These are phyloP conservation scores for Lepidopterella palustris DNA, from an alignment of 495 filamentous ascomycete species.

Conservation along the genomic window DNA sequence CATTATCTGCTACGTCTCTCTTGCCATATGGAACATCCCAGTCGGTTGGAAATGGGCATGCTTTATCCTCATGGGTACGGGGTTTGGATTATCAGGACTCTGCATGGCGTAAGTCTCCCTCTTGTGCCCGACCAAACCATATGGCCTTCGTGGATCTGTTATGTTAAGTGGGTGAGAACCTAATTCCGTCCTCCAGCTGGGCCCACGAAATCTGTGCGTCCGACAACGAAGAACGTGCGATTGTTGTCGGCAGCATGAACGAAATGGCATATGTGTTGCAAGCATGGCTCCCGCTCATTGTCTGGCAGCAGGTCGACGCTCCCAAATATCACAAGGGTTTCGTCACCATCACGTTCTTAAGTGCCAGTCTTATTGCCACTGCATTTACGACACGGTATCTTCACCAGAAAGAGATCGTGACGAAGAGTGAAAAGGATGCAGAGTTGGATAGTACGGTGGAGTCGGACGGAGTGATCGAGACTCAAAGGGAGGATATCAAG, in stretches of 20 bases:
- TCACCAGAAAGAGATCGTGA: slow-evolving; percentile 26
- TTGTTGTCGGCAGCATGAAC: slow-evolving; percentile 49
- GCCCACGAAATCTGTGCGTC: slow-evolving; percentile 49
- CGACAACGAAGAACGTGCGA: slow-evolving; percentile 50
- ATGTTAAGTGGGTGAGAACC: no score
- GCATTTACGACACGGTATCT: slow-evolving; percentile 38
- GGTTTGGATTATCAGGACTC: slow-evolving; percentile 40
- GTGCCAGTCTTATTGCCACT: slow-evolving; percentile 35
- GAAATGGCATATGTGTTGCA: slow-evolving; percentile 47
- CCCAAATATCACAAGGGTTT: slow-evolving; percentile 44
- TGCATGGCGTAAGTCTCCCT: slow-evolving; percentile 22
- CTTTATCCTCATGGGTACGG: slow-evolving; percentile 38
- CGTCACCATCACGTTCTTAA: slow-evolving; percentile 37
- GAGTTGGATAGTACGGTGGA: not conserved
- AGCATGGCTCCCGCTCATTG: slow-evolving; percentile 42
- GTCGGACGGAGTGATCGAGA: not conserved
- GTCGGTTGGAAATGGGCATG: slow-evolving; percentile 42
- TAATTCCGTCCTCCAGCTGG: slow-evolving; percentile 38
- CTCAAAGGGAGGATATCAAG: not conserved
- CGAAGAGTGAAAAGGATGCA: not conserved
- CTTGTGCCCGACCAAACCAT: no score
- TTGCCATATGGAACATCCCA: slow-evolving; percentile 45
- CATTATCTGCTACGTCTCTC: slow-evolving; percentile 31
- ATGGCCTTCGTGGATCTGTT: no score
- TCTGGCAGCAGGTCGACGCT: slow-evolving; percentile 45